These are phyloP conservation scores for Termitomyces sp. DNA, from an alignment of 768 basidiomycete genomes.

Conservation along the genomic window DNA sequence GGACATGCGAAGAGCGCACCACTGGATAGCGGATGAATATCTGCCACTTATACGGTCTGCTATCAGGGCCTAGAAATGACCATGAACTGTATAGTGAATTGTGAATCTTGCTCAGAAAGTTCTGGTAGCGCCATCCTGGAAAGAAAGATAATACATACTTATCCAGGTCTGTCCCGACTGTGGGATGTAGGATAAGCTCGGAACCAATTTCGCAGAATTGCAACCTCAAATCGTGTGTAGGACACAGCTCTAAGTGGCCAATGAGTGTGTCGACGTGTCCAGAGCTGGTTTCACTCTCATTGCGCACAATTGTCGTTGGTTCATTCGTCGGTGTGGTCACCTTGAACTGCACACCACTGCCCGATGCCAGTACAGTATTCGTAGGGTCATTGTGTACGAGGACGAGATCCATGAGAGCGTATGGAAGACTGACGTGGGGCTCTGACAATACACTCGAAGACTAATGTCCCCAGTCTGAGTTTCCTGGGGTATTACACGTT, in stretches of 20 bases:
- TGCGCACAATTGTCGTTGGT: constrained; percentile 25
- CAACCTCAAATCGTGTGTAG: constrained; percentile 20
- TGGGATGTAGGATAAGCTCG: constrained; percentile 13
- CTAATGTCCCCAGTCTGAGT: neutral
- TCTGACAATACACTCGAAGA: neutral
- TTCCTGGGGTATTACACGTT: neutral
- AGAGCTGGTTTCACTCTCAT: constrained; percentile 22
- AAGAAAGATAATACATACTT: constrained; percentile 13
- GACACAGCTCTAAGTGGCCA: constrained; percentile 25
- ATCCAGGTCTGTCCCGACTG: constrained; percentile 9
- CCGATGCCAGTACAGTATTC: constrained; percentile 30
- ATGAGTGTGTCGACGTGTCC: constrained; percentile 31
- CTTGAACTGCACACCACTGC: constrained; percentile 30
- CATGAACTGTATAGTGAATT: constrained; percentile 23
- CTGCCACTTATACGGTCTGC: constrained; percentile 33
- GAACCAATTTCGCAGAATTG: constrained; percentile 18
- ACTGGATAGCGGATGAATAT: constrained; percentile 33
- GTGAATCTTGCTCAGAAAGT: neutral
- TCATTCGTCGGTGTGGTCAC: constrained; percentile 24
- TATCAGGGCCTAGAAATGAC: constrained; percentile 33
- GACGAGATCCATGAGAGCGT: constrained; percentile 25
- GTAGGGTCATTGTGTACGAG: constrained; percentile 37
- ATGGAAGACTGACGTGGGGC: neutral
- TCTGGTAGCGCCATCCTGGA: neutral
- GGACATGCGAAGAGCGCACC: constrained; percentile 18